These are phyloP conservation scores for Lipomyces mesembrius DNA, from an alignment of 805 yeast genomes.

Conservation along the genomic window DNA sequence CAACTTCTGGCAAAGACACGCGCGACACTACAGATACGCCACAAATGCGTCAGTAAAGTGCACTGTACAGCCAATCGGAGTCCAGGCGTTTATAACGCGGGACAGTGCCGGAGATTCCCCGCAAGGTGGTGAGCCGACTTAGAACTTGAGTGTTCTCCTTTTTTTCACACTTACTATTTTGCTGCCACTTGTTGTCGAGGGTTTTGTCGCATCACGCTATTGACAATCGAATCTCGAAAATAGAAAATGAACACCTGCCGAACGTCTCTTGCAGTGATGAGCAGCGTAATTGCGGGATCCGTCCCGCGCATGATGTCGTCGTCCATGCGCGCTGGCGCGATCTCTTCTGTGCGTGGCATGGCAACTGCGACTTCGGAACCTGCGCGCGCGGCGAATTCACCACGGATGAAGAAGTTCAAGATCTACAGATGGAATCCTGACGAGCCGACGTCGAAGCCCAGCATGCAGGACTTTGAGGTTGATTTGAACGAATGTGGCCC, in stretches of 20 bases:
- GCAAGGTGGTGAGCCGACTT: constrained; percentile 4
- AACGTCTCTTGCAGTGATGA: background rate
- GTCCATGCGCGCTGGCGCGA: background rate
- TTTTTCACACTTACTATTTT: background rate
- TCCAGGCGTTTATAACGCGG: constrained; percentile 12
- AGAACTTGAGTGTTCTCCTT: background rate
- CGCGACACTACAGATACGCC: constrained; percentile 5
- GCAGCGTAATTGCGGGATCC: constrained; percentile 1
- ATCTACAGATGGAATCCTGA: constrained; percentile 99
- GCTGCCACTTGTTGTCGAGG: background rate
- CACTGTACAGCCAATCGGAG: constrained; percentile 18
- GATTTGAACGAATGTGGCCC: constrained; percentile 95
- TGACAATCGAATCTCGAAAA: background rate
- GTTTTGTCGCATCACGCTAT: background rate
- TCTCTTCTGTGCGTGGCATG: constrained; percentile 21
- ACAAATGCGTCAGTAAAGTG: background rate
- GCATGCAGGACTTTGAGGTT: constrained; percentile 77
- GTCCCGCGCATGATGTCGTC: background rate
- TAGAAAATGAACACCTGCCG: background rate
- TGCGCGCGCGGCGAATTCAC: constrained; percentile 57
- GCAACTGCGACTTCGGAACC: constrained; percentile 41
- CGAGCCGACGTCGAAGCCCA: constrained; percentile 89
- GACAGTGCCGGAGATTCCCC: constrained; percentile 15
- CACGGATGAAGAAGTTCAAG: constrained; percentile 79
- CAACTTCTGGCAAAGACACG: background rate